Evolutionary conservation across 371 early-diverging fungal genomes (phyloP).

Genomic region (Capillidium heterosporum): DNA sequence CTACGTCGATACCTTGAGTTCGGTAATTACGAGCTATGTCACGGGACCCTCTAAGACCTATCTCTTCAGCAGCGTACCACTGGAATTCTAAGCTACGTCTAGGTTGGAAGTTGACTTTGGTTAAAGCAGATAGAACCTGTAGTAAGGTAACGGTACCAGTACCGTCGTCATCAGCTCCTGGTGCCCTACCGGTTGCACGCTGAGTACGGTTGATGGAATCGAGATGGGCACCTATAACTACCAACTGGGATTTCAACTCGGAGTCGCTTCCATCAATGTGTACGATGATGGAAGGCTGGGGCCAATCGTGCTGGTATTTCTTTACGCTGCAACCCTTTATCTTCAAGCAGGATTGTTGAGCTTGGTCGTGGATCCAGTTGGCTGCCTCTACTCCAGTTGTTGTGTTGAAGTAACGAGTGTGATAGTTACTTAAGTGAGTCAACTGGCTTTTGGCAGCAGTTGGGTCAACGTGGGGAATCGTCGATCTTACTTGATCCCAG

Average conservation of each 20-base stretch:
- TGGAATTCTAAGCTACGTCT: slow-evolving; percentile 81
- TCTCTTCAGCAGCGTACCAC: slow-evolving; percentile 85
- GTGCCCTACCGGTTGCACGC: slow-evolving; percentile 61
- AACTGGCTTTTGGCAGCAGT: slow-evolving; percentile 15
- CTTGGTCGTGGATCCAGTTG: slow-evolving; percentile 51
- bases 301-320: slow-evolving; percentile 51
- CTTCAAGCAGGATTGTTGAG: slow-evolving; percentile 22
- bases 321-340: slow-evolving; percentile 20
- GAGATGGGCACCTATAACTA: slow-evolving; percentile 78
- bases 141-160: slow-evolving; percentile 74
- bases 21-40: slow-evolving; percentile 54
- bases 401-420: slow-evolving; percentile 77
- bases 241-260: slow-evolving; percentile 31
- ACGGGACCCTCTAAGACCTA: slow-evolving; percentile 79
- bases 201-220: slow-evolving; percentile 75
- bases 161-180: slow-evolving; percentile 79
- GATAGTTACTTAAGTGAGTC: slow-evolving; percentile 53
- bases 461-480: slow-evolving; percentile 32
- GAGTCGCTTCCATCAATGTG: slow-evolving; percentile 42
- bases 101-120: slow-evolving; percentile 37
- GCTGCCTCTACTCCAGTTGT: slow-evolving; percentile 44
- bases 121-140: slow-evolving; percentile 17
- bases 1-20: slow-evolving; percentile 26
- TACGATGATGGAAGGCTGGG: slow-evolving; percentile 39
- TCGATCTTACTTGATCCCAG: slow-evolving; percentile 29